Evolutionary conservation across 352 stramenopile species (phyloP).

Genomic region (Pythium volutum): DNA sequence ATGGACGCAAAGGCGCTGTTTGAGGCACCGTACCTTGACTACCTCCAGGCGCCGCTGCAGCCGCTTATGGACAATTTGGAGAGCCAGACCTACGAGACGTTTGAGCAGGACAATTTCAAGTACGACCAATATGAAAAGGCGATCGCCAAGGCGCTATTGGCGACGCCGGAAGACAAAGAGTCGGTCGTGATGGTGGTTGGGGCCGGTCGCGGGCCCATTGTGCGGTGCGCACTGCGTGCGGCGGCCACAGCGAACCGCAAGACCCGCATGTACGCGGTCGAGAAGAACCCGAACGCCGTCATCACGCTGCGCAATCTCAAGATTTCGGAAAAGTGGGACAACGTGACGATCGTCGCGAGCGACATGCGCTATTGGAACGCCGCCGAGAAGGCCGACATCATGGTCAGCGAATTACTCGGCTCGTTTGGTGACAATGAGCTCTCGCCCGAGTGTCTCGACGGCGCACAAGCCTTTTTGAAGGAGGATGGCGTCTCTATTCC

Average conservation of each 20-base stretch:
- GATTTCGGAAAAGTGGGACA: constrained; percentile 84
- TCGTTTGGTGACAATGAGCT: constrained; percentile 99
- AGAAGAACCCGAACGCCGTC: constrained; percentile 99
- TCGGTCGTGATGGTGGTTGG: constrained; percentile 91
- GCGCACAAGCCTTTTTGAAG: constrained; percentile 91
- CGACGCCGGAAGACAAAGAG: constrained; percentile 54
- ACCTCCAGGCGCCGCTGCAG: constrained; percentile 96
- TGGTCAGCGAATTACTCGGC: constrained; percentile 95
- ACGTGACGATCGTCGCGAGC: constrained; percentile 77
- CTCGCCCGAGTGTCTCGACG: constrained; percentile 98
- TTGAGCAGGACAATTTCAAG: constrained; percentile 98
- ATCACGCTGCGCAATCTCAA: constrained; percentile 91
- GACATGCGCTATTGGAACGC: constrained; percentile 88
- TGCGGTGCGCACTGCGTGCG: constrained; percentile 84
- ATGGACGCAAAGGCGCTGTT: constrained; percentile 86
- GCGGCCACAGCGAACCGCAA: constrained; percentile 55
- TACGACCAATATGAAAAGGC: constrained; percentile 97
- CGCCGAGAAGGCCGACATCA: constrained; percentile 89
- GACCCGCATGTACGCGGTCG: constrained; percentile 92
- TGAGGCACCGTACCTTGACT: constrained; percentile 94
- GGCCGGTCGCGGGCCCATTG: constrained; percentile 95
- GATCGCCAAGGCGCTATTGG: constrained; percentile 73
- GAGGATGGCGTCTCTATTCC: constrained; percentile 89
- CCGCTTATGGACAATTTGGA: constrained; percentile 98
- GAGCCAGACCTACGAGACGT: constrained; percentile 98